These are phyloP conservation scores for Fusarium robinianum DNA, from an alignment of 2,329 filamentous ascomycete species.

Conservation along the genomic window DNA sequence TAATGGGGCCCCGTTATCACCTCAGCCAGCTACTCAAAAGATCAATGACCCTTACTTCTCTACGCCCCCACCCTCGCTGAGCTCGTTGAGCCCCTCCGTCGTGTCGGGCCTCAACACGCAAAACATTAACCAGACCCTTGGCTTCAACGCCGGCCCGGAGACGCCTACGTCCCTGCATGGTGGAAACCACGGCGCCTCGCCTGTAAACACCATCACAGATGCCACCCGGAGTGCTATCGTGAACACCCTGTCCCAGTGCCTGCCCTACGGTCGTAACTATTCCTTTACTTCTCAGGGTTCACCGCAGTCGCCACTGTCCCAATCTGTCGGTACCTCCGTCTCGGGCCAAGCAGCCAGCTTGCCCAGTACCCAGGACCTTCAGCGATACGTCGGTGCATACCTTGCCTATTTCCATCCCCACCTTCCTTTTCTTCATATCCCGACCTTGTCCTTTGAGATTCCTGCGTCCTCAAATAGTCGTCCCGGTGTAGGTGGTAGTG, in stretches of 20 bases:
- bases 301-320: constrained; percentile 57
- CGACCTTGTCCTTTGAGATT: constrained; percentile 88
- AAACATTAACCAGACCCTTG: constrained; percentile 68
- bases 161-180: constrained; percentile 73
- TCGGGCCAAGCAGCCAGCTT: constrained; percentile 61
- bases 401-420: constrained; percentile 93
- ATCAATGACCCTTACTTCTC: constrained; percentile 78
- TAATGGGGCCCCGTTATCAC: constrained; percentile 73
- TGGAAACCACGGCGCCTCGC: constrained; percentile 61
- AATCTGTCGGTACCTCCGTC: constrained; percentile 53
- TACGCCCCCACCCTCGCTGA: constrained; percentile 75
- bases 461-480: constrained; percentile 68
- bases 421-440: constrained; percentile 89
- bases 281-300: constrained; percentile 61
- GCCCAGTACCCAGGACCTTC: constrained; percentile 82
- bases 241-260: constrained; percentile 61
- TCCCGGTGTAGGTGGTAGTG: constrained; percentile 72
- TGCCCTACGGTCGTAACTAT: constrained; percentile 66
- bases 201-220: constrained; percentile 68
- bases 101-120: constrained; percentile 67
- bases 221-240: constrained; percentile 65
- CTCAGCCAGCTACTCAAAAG: constrained; percentile 72
- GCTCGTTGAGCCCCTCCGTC: constrained; percentile 72
- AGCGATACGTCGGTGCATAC: constrained; percentile 88
- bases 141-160: constrained; percentile 68